These are phyloP conservation scores for Yarrowia sp. DNA, from an alignment of 805 yeast species.

Conservation along the genomic window DNA sequence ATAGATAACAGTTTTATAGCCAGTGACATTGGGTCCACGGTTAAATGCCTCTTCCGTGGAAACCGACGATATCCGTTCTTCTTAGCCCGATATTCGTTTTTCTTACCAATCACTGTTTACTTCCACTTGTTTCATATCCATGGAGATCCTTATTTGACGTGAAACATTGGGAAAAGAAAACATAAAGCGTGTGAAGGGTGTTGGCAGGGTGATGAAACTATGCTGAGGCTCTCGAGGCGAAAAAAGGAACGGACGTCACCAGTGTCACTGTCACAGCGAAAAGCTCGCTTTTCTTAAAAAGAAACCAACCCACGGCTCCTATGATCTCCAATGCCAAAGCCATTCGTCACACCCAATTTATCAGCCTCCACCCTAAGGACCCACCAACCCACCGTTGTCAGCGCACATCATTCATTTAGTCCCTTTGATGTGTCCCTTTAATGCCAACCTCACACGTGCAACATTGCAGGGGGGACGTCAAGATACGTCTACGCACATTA, in stretches of 20 bases:
- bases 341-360: no score
- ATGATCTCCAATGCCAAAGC: no score
- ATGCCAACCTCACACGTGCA: conserved; percentile 3
- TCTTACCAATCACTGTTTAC: not conserved
- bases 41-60: not conserved
- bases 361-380: not conserved
- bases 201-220: conserved; percentile 10
- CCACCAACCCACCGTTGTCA: not conserved
- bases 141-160: conserved; percentile 1
- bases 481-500: not conserved
- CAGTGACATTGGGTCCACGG: not conserved
- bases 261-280: no score
- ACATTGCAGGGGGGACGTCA: conserved; percentile 18
- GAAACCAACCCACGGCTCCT: no score
- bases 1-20: not conserved
- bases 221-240: not conserved
- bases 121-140: not conserved
- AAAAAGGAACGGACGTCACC: no score
- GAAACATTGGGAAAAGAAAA: conserved; percentile 9
- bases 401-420: not conserved
- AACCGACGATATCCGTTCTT: no score
- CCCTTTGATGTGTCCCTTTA: not conserved
- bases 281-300: no score
- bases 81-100: no score
- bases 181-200: not conserved